These are phyloP conservation scores for Cetradonia linearis DNA, from an alignment of 495 filamentous ascomycete genomes.

Conservation along the genomic window DNA sequence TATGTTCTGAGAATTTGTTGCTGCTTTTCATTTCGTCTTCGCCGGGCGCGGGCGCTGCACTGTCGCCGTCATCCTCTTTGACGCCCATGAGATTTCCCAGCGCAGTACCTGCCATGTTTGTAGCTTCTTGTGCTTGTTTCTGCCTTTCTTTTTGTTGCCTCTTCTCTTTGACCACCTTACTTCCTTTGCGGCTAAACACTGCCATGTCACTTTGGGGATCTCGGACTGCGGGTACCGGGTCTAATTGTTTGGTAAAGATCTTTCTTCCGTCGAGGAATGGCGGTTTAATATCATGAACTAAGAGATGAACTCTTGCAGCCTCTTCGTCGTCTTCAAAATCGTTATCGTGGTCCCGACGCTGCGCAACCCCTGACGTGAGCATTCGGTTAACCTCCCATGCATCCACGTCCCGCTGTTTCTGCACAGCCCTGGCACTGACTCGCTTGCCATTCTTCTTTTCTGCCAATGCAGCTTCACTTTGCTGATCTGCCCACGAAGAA, in stretches of 20 bases:
- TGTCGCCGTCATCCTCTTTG: conserved; percentile 89
- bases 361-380: conserved; percentile 92
- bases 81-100: conserved; percentile 91
- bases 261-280: conserved; percentile 92
- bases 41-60: conserved; percentile 62
- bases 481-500: conserved; percentile 57
- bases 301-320: conserved; percentile 75
- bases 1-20: conserved; percentile 81
- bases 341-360: conserved; percentile 66
- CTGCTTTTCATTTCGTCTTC: conserved; percentile 58
- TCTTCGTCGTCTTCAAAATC: conserved; percentile 93
- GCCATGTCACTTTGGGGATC: conserved; percentile 99
- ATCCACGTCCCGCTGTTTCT: conserved; percentile 89
- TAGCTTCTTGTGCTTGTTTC: conserved; percentile 91
- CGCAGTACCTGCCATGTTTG: conserved; percentile 83
- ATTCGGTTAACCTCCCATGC: conserved; percentile 98
- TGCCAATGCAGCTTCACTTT: conserved; percentile 56
- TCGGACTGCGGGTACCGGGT: conserved; percentile 84
- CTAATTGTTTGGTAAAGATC: conserved; percentile 94
- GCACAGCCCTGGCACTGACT: conserved; percentile 59
- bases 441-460: conserved; percentile 65
- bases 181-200: conserved; percentile 93
- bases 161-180: conserved; percentile 81
- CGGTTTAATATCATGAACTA: conserved; percentile 89
- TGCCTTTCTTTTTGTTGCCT: conserved; percentile 88